phyloP scores from a whole-genome alignment of 139 green algal species.

The Gonium pectorale region DNA sequence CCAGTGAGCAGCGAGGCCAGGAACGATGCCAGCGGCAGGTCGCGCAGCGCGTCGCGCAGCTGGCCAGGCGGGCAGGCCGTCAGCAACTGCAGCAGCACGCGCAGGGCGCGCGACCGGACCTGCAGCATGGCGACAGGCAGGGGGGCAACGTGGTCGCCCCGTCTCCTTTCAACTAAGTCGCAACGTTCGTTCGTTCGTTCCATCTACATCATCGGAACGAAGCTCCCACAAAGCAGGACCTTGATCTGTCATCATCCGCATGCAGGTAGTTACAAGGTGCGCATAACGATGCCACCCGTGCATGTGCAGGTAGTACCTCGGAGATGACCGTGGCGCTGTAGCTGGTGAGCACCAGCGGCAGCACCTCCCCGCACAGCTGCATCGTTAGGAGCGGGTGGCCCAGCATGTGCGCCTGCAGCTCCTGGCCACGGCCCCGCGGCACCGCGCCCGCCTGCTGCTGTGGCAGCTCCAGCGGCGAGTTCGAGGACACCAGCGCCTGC shows the following conservation, averaged over 20 bases:
- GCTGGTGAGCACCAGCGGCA: slow-evolving; percentile 85
- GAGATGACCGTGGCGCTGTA: slow-evolving; percentile 73
- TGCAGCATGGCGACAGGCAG: slow-evolving; percentile 11
- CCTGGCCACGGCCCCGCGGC: background rate
- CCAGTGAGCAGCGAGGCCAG: slow-evolving; percentile 83
- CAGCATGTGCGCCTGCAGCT: slow-evolving; percentile 60
- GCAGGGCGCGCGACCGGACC: slow-evolving; percentile 82
- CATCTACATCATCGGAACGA: too few relatives aligned
- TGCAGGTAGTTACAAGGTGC: too few relatives aligned
- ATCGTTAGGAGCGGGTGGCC: slow-evolving; percentile 71
- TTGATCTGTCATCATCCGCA: too few relatives aligned
- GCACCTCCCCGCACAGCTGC: slow-evolving; percentile 74
- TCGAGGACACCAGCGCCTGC: slow-evolving; percentile 52
- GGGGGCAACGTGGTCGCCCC: too few relatives aligned
- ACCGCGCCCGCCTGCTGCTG: background rate
- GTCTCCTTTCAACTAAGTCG: too few relatives aligned
- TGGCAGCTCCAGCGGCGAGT: slow-evolving; percentile 30
- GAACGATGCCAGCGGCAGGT: slow-evolving; percentile 84
- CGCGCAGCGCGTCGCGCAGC: slow-evolving; percentile 74
- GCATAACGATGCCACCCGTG: too few relatives aligned
- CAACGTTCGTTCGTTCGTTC: too few relatives aligned
- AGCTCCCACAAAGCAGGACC: too few relatives aligned
- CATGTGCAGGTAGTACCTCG: slow-evolving; percentile 64
- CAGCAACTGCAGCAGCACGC: slow-evolving; percentile 81
- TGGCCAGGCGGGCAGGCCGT: slow-evolving; percentile 59